These are phyloP conservation scores for Saccharomyces hybrid DNA, from an alignment of 1,139 yeast species.

Conservation along the genomic window DNA sequence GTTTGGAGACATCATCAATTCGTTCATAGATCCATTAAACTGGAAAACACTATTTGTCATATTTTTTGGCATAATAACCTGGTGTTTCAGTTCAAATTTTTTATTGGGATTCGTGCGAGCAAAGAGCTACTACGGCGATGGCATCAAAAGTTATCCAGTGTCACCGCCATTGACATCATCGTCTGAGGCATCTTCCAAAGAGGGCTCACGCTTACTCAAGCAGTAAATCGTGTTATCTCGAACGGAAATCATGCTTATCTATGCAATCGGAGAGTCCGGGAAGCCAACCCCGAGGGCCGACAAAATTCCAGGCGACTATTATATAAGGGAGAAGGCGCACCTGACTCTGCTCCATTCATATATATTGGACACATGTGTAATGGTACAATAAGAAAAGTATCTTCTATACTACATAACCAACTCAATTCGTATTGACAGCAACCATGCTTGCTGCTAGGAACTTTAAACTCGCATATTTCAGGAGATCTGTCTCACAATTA, in stretches of 20 bases:
- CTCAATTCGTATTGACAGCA: neutral
- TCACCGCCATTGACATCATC: slow-evolving; percentile 5
- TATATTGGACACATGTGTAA: neutral
- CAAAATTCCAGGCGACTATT: neutral
- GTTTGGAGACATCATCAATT: slow-evolving; percentile 72
- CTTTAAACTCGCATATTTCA: slow-evolving; percentile 5
- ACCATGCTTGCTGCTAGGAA: neutral
- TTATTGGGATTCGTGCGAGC: slow-evolving; percentile 31
- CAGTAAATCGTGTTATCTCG: neutral
- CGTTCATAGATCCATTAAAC: slow-evolving; percentile 65
- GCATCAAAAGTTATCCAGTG: neutral
- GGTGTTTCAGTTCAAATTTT: slow-evolving; percentile 30
- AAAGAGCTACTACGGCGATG: slow-evolving; percentile 26
- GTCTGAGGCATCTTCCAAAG: neutral
- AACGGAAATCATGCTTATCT: neutral
- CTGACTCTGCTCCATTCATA: neutral
- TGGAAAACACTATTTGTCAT: slow-evolving; percentile 62
- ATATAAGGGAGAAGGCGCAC: neutral
- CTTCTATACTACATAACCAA: neutral
- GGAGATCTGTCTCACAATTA: slow-evolving; percentile 20
- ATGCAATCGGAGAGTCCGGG: neutral
- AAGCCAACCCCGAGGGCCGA: neutral
- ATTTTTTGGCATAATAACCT: slow-evolving; percentile 20
- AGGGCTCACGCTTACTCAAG: neutral
- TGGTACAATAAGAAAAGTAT: neutral